Evolutionary conservation across 176 grass and related monocot genomes (phyloP), one percentile per base, ranked within the genome.

Genomic region (Dactylis glomerata): DNA sequence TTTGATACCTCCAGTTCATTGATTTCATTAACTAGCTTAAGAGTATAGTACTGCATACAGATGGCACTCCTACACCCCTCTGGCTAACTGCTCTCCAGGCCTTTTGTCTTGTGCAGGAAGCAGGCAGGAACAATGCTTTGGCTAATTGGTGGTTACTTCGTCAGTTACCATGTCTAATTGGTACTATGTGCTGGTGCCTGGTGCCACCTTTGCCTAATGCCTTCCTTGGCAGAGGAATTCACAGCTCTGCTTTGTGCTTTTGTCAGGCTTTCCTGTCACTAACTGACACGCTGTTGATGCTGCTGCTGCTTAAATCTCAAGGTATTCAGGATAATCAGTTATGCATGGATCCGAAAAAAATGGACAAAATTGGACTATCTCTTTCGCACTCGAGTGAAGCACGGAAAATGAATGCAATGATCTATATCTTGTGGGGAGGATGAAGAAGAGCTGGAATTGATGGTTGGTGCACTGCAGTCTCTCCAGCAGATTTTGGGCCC

Each of bases 381-480:
- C 13, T 47, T 63, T 62, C 45, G 59, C 61, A 75, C 84, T 68
- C 50, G 68, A 87, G 58, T 51, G 80, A 73, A 51, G 38, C 24
- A 38, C 37, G 14, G 24, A 74, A 57, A 91, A 70, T 84, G 76
- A 91, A 81, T 76, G 81, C 76, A 84, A 76, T 70, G 85, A 87
- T 84, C 76, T 63, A 77, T 10, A n/a, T 71, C 82, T 78, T 83
- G 82, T 65, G 77, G 37, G 32, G n/a, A 47, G 67, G 66, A 57
- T 17, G 83, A 83, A 63, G 20, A 83, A 6, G 31, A 84, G 81
- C 81, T 76, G 59, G 68, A 84, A 79, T 20, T 20, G 42, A 74
- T 62, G 76, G 89, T 84, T 87, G 81, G 81, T 83, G 80, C 68
- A 37, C 8, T 64, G 46, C 74, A 73, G 23, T 41, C n/a, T 69